Evolutionary conservation across 2,329 filamentous ascomycete genomes (phyloP).

Genomic region (Diaporthe destruens): DNA sequence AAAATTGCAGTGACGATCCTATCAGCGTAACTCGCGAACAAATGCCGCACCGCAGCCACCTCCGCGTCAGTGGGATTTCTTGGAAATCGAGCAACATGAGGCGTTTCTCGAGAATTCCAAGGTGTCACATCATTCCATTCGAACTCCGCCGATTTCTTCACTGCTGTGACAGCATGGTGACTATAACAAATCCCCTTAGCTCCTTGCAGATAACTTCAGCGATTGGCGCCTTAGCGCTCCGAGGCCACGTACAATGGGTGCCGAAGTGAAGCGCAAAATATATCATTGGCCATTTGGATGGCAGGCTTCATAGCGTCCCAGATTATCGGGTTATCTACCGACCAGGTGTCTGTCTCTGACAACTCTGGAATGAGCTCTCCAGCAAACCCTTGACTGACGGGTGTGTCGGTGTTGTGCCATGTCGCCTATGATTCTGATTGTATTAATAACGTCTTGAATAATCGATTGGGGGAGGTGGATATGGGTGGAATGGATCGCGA

Average conservation of each 20-base stretch:
- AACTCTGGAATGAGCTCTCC: not conserved
- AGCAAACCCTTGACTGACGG: not conserved
- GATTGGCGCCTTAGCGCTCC: not conserved
- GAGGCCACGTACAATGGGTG: not conserved
- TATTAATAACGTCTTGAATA: not conserved
- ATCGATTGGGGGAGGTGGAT: fast-evolving
- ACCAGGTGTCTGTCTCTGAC: not conserved
- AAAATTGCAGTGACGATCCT: not conserved
- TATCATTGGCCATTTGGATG: not conserved
- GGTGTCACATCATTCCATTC: not conserved
- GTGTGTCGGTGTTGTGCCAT: not conserved
- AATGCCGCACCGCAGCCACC: not conserved
- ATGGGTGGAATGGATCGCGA: too few species aligned
- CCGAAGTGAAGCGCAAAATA: not conserved
- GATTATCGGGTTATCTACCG: not conserved
- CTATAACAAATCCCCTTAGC: not conserved
- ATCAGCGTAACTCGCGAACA: not conserved
- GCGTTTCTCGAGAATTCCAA: not conserved
- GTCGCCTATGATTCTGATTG: not conserved
- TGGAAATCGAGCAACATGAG: not conserved
- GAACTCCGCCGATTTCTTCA: not conserved
- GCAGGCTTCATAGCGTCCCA: not conserved
- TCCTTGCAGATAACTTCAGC: not conserved
- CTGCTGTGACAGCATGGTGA: not conserved
- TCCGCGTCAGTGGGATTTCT: not conserved